phyloP scores from a whole-genome alignment of 345 rosid species.

The Atalantia buxifolia region DNA sequence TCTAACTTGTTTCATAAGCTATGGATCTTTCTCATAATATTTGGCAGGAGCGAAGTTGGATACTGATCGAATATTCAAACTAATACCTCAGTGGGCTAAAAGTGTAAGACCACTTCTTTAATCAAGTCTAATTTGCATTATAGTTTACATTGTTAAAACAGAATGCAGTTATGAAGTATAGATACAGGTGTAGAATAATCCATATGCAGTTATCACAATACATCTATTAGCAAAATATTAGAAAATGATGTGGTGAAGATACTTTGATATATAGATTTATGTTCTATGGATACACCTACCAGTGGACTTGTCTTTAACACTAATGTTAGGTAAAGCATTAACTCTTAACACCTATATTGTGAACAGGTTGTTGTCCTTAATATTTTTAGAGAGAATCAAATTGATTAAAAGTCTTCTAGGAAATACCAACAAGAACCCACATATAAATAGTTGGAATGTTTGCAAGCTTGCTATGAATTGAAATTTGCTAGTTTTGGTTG shows the following conservation, averaged over 20 bases:
- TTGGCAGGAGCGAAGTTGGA: constrained; percentile 58
- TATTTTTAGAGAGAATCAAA: not conserved
- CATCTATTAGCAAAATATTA: not conserved
- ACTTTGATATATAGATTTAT: not conserved
- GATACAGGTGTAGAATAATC: not conserved
- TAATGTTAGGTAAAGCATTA: not conserved
- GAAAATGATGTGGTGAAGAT: not conserved
- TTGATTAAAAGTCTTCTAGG: not conserved
- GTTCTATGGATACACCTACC: not conserved
- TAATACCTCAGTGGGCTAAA: constrained; percentile 79
- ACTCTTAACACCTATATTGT: not conserved
- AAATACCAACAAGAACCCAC: not conserved
- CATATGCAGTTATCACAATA: not conserved
- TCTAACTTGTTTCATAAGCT: not conserved
- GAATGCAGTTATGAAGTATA: not conserved
- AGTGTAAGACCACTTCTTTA: constrained; percentile 51
- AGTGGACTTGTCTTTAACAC: not conserved
- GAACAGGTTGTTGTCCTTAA: not conserved
- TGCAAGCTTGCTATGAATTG: not conserved
- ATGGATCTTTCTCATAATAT: constrained; percentile 15
- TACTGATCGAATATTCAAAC: constrained; percentile 52
- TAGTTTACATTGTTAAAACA: not conserved
- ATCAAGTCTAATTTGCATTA: not conserved
- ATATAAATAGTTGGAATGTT: not conserved
- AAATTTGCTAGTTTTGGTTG: not conserved